These are phyloP conservation scores for Pelagomonas calceolata DNA, from an alignment of 108 stramenopile genomes.

Conservation along the genomic window DNA sequence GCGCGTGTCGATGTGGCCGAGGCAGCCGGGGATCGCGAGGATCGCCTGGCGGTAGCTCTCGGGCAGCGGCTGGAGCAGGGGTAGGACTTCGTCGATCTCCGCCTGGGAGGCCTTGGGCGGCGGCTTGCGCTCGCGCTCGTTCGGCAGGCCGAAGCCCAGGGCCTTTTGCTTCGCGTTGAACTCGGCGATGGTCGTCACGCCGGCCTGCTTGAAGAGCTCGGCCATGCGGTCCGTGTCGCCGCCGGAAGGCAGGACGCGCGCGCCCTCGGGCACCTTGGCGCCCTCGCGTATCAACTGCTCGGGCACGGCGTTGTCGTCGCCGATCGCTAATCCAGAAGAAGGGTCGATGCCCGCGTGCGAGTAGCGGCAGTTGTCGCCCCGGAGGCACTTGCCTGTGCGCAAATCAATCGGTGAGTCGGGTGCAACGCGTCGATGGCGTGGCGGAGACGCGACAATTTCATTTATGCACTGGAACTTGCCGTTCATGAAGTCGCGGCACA, in stretches of 20 bases:
- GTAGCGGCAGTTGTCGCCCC: background rate
- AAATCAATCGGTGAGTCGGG: too few species aligned
- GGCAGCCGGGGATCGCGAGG: background rate
- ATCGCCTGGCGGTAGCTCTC: background rate
- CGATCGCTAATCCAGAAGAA: background rate
- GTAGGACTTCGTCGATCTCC: background rate
- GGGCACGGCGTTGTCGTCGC: background rate
- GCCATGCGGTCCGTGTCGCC: background rate
- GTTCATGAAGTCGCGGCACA: background rate
- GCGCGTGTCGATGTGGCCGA: background rate
- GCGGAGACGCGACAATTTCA: too few species aligned
- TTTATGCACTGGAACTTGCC: too few species aligned
- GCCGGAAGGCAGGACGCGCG: background rate
- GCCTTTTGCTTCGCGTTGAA: background rate
- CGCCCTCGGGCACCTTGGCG: background rate
- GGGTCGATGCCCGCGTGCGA: background rate
- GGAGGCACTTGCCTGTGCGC: background rate
- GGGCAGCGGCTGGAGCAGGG: background rate
- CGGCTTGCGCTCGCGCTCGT: background rate
- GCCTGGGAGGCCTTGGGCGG: background rate
- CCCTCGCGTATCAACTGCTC: background rate
- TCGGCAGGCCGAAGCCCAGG: background rate
- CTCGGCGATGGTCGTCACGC: constrained; percentile 1
- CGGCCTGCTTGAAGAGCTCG: background rate
- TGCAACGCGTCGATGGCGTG: too few species aligned